Conservation (phyloP, 2,329 filamentous ascomycete species). For the Alternaria burnsii region DNA sequence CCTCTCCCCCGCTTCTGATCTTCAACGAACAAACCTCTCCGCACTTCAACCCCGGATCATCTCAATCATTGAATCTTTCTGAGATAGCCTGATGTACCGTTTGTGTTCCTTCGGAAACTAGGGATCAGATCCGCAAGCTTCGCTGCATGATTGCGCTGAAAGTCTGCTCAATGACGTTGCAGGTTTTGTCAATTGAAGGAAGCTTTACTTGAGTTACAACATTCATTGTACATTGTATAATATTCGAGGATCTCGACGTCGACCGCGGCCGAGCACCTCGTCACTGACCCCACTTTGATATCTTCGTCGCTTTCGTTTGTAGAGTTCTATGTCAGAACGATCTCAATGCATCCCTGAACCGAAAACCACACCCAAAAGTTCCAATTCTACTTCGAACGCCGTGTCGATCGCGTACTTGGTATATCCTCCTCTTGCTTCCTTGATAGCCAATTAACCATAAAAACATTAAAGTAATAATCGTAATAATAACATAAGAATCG, state of each 20-base stretch:
- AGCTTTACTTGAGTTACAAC: not conserved
- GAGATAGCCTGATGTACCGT: not conserved
- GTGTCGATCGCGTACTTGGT: slow-evolving; percentile 4
- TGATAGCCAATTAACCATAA: not conserved
- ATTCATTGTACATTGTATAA: not conserved
- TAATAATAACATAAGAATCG: slow-evolving; percentile 18
- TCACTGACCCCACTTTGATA: not conserved
- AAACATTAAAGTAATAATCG: slow-evolving; percentile 5
- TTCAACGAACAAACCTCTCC: slow-evolving; percentile 9
- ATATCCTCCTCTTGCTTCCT: slow-evolving; percentile 6
- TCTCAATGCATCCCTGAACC: not conserved
- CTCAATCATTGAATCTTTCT: not conserved
- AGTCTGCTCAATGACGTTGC: not conserved
- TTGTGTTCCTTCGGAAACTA: slow-evolving; percentile 9
- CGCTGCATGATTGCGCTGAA: not conserved
- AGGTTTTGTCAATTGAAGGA: not conserved
- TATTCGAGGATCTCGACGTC: not conserved
- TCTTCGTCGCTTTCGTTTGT: not conserved
- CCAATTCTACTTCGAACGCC: not conserved
- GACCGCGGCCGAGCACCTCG: not conserved
- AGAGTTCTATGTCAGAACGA: not conserved
- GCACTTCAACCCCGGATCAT: slow-evolving; percentile 3
- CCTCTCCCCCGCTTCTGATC: slow-evolving; percentile 16
- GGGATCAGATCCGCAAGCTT: slow-evolving; percentile 11
- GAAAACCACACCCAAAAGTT: not conserved